Evolutionary conservation across 2,329 filamentous ascomycete species (phyloP).

Genomic region (Helotiales sp.): DNA sequence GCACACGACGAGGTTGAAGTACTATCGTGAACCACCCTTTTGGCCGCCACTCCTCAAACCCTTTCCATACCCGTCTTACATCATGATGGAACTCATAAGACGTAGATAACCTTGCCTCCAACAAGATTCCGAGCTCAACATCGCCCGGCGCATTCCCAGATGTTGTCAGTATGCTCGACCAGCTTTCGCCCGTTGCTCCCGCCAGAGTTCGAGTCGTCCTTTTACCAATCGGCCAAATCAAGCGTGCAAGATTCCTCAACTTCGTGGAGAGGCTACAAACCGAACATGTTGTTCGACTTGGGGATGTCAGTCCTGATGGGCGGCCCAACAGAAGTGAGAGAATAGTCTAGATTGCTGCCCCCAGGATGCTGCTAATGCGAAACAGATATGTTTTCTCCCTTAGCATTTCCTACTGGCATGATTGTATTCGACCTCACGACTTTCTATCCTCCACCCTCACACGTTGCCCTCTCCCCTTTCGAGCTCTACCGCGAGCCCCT

Average conservation of each 20-base stretch:
- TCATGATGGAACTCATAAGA: conserved; percentile 11
- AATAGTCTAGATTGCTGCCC: conserved; percentile 5
- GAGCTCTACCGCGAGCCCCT: conserved; percentile 86
- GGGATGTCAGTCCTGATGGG: conserved; percentile 82
- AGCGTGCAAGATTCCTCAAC: conserved; percentile 72
- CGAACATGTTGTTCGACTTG: conserved; percentile 79
- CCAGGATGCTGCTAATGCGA: conserved; percentile 22
- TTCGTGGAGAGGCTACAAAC: conserved; percentile 77
- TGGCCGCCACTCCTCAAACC: not conserved
- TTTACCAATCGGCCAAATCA: conserved; percentile 84
- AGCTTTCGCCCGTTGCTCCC: conserved; percentile 86
- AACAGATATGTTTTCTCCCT: conserved; percentile 88
- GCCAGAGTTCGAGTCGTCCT: conserved; percentile 87
- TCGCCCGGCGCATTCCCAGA: conserved; percentile 35
- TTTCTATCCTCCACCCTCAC: conserved; percentile 75
- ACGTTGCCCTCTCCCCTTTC: conserved; percentile 81
- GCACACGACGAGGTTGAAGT: conserved; percentile 6
- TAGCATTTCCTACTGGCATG: conserved; percentile 81
- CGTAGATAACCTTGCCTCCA: not conserved
- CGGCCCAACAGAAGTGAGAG: conserved; percentile 83
- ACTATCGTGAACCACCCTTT: not conserved
- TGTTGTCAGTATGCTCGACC: conserved; percentile 78
- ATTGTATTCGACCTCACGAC: conserved; percentile 88
- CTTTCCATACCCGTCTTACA: not conserved
- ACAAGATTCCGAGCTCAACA: conserved; percentile 5